These are phyloP conservation scores for Cystofilobasidium ferigula DNA, from an alignment of 768 basidiomycete species.

Conservation along the genomic window DNA sequence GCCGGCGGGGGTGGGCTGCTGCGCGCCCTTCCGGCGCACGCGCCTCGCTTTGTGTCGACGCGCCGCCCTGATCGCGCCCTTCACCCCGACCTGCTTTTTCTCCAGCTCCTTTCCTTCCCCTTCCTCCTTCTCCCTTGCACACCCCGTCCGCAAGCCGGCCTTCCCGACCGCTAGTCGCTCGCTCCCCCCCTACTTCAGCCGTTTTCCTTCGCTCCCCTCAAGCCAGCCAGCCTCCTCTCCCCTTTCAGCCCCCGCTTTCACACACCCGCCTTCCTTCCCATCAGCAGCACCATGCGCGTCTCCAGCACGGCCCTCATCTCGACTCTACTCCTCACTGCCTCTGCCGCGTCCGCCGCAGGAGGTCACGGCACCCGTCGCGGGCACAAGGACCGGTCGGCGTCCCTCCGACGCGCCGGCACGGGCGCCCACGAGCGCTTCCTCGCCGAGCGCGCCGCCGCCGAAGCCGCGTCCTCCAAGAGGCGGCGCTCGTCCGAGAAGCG, in stretches of 20 bases:
- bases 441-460: not conserved
- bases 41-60: too few species aligned
- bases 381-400: not conserved
- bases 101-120: too few species aligned
- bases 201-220: too few species aligned
- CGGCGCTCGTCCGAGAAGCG: not conserved
- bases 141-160: too few species aligned
- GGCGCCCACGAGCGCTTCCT: not conserved
- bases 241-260: not conserved
- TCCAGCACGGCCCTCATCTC: not conserved
- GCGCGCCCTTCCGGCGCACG: too few species aligned
- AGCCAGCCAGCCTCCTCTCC: not conserved
- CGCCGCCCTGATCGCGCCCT: too few species aligned
- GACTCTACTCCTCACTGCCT: slow-evolving; percentile 10
- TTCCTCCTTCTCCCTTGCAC: too few species aligned
- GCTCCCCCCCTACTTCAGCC: not conserved
- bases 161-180: not conserved
- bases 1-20: too few species aligned
- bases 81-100: too few species aligned
- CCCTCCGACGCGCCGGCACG: not conserved
- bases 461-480: not conserved
- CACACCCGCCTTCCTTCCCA: too few species aligned
- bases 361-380: not conserved
- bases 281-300: not conserved
- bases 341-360: slow-evolving; percentile 11